Conservation (phyloP, 208 protist genomes). For the Leishmania major region DNA sequence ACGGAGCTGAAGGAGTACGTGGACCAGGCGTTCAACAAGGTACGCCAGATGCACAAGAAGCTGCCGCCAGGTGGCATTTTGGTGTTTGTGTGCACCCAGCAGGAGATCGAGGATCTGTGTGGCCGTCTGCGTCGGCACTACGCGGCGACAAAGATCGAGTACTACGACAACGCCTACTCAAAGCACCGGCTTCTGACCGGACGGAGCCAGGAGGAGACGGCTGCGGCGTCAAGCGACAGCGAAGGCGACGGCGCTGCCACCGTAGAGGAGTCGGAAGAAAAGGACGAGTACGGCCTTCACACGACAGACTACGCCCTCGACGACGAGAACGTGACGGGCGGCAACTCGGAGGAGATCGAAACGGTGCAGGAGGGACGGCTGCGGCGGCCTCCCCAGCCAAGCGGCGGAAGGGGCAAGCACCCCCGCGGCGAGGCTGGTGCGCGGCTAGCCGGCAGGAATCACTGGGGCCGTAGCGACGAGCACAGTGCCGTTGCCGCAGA, state of each 20-base stretch:
- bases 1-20: constrained; percentile 96
- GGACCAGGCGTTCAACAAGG: constrained; percentile 94
- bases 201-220: constrained; percentile 51
- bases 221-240: constrained; percentile 23
- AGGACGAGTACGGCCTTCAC: constrained; percentile 45
- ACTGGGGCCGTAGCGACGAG: neutral
- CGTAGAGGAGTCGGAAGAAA: constrained; percentile 15
- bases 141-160: constrained; percentile 80
- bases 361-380: constrained; percentile 30
- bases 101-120: constrained; percentile 95
- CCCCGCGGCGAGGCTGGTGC: constrained; percentile 15
- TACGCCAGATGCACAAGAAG: constrained; percentile 96
- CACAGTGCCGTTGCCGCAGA: constrained; percentile 10
- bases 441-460: constrained; percentile 9
- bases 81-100: constrained; percentile 97
- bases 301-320: constrained; percentile 55
- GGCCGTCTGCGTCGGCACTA: constrained; percentile 83
- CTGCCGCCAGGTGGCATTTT: constrained; percentile 98
- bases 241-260: constrained; percentile 7
- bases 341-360: constrained; percentile 16
- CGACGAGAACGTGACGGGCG: constrained; percentile 26
- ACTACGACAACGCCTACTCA: constrained; percentile 80
- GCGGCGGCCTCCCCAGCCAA: constrained; percentile 12
- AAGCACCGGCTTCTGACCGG: constrained; percentile 57
- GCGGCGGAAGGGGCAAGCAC: constrained; percentile 27